phyloP scores from a whole-genome alignment of 139 green algal genomes.

The Monoraphidium neglectum region DNA sequence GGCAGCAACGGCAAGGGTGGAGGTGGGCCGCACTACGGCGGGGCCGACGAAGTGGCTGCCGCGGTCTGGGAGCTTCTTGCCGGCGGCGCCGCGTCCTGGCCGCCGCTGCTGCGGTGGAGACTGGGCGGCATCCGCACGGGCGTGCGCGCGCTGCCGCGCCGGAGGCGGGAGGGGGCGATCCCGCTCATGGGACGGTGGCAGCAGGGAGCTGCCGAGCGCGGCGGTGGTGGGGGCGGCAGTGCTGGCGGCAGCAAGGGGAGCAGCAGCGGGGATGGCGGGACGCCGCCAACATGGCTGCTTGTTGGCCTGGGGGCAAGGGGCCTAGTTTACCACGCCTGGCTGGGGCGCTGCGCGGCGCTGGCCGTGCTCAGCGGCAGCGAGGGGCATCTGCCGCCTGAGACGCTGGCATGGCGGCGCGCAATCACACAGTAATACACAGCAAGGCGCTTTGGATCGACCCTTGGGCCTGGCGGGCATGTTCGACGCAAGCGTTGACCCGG shows the following conservation, averaged over 20 bases:
- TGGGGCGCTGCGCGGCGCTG: constrained; percentile 59
- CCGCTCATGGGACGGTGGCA: constrained; percentile 62
- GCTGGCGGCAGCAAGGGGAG: neutral
- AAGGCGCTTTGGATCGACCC: no score
- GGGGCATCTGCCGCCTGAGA: constrained; percentile 38
- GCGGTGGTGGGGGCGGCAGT: neutral
- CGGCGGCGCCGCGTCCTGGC: constrained; percentile 49
- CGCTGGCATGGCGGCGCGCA: constrained; percentile 40
- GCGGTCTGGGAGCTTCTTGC: constrained; percentile 33
- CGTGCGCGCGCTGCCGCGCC: constrained; percentile 70
- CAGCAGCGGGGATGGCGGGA: neutral
- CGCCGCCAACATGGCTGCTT: constrained; percentile 61
- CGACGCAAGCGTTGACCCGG: no score
- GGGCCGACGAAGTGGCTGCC: neutral
- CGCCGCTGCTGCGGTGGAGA: constrained; percentile 45
- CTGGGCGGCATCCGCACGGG: constrained; percentile 55
- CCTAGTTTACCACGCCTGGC: constrained; percentile 86
- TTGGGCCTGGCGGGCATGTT: no score
- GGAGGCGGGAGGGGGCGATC: constrained; percentile 60
- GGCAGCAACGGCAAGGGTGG: neutral
- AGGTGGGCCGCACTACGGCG: neutral
- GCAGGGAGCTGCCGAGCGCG: neutral
- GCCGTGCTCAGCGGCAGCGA: constrained; percentile 54
- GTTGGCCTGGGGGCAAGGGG: constrained; percentile 78
- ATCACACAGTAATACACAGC: no score